phyloP scores from a whole-genome alignment of 345 rosid species.

The Trapa incisa region DNA sequence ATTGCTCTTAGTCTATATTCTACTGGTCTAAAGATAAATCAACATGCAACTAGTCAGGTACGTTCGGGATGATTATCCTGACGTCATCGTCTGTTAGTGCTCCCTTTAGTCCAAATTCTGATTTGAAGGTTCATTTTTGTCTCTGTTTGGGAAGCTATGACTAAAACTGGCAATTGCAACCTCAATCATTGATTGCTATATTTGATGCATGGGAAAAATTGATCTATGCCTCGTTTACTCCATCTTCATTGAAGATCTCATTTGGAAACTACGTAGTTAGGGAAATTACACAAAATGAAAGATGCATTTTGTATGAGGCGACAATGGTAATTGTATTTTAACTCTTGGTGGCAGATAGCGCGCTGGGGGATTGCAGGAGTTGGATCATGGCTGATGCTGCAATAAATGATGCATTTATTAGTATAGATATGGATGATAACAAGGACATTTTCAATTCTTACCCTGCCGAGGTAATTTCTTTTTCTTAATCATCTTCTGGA shows the following conservation, averaged over 20 bases:
- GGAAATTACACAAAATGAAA: background rate
- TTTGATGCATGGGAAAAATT: background rate
- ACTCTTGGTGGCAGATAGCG: slow-evolving; percentile 4
- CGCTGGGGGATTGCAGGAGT: background rate
- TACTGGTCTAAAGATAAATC: background rate
- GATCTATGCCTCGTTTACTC: background rate
- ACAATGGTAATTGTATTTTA: background rate
- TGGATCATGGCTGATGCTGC: slow-evolving; percentile 14
- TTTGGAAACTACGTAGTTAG: background rate
- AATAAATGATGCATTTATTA: slow-evolving; percentile 9
- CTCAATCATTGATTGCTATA: background rate
- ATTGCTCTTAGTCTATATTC: background rate
- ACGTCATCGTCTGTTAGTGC: background rate
- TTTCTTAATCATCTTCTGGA: background rate
- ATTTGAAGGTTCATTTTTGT: background rate
- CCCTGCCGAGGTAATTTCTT: slow-evolving; percentile 9
- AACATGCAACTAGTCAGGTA: slow-evolving; percentile 1
- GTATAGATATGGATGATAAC: slow-evolving; percentile 15
- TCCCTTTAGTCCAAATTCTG: background rate
- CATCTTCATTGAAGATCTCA: background rate
- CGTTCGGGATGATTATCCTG: background rate
- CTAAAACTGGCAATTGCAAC: background rate
- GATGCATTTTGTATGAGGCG: background rate
- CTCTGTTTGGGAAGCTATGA: background rate
- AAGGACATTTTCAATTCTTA: slow-evolving; percentile 6